Base-by-base conservation (phyloP, 768 basidiomycete genomes). In the Collybia nuda region DNA sequence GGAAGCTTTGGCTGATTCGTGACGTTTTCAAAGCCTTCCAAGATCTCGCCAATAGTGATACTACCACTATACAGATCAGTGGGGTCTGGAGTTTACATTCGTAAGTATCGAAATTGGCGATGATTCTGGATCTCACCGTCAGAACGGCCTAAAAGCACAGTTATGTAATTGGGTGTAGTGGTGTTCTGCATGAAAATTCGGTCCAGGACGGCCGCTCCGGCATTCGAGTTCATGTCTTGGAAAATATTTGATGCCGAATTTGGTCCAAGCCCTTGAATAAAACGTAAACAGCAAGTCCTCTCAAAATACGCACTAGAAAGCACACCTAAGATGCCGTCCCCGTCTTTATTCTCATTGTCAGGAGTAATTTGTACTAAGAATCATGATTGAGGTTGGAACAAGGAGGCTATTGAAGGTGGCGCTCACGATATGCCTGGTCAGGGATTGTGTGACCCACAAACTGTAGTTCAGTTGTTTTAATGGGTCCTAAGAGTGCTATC, bases 131-230 rank as follows among this genome's bases (percentile, higher is more conserved):
- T 28, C 50, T 3, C 43, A 69, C 74, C 72, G 52, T 78, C 66
- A 9, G 75, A 69, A 19, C 89, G 80, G 23, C 81, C 80, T 23
- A 91, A 76, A 26, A 85, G 75, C 52, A 90, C 69, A 0, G 85
- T 79, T 48, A 90, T 71, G 54, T 68, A 80, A 60, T 87, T 85
- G 0, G 83, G 77, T 1, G 80, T 68, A n/a, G 78, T 69, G 7
- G 67, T 65, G 59, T 88, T 75, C 55, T 82, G 78, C 6, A 66
- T 61, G 62, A 91, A 90, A 53, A 88, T 82, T 39, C 81, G 75
- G 66, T 87, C 82, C 7, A 88, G 70, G 29, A 83, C 73, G 0
- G 83, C 68, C 52, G 80, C 76, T 3, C 81, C 85, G 0, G 66
- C 59, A 11, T 69, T 39, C 21, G 66, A 56, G 6, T 65, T 55